Base-by-base conservation (phyloP, 306 rosid genomes). In the Trifolium fragiferum region DNA sequence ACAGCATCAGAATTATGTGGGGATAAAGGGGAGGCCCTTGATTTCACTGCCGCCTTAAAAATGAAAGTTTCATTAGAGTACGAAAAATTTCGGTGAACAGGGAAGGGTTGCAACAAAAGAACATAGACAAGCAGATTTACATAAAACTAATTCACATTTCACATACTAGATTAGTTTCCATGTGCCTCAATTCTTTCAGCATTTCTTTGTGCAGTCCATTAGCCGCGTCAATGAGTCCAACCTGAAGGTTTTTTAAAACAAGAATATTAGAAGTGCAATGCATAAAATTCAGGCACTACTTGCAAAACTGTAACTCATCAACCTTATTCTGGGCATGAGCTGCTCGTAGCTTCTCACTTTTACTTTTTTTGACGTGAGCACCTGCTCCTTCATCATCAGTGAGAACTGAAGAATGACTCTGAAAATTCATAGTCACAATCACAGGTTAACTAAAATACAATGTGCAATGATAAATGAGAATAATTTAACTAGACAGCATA, bases 321-420 rank as follows among this genome's bases (percentile, higher is more conserved):
- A 95, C 98, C 97, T 89, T 89, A 67, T 83, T 90, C 64, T 83
- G 91, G 10, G 89, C 73, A 86, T 76, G 80, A 75, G 76, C 87
- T 44, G 89, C 51, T 72, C 74, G 86, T 59, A 65, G 78, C 61
- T 85, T 89, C 83, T 82, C 93, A 66, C 32, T 70, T 78, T 87
- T 93, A 82, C 59, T 78, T 78, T 81, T 83, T 71, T 82, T 76
- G 63, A 82, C 64, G 60, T 61, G 80, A 71, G 78, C 82, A 76
- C 82, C 86, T 88, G 73, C 84, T 69, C 92, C 97, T 80, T 92
- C 95, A 77, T 95, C 99, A 72, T 92, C 95, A 3, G 95, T 92
- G 69, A 92, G 83, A 78, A 92, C 89, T 12, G 95, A 94, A 60
- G 99, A 91, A 35, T 90, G 96, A 82, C 98, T 95, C 98, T 94